Evolutionary conservation across 2,329 filamentous ascomycete species (phyloP).

Genomic region (Fusarium xyrophilum): DNA sequence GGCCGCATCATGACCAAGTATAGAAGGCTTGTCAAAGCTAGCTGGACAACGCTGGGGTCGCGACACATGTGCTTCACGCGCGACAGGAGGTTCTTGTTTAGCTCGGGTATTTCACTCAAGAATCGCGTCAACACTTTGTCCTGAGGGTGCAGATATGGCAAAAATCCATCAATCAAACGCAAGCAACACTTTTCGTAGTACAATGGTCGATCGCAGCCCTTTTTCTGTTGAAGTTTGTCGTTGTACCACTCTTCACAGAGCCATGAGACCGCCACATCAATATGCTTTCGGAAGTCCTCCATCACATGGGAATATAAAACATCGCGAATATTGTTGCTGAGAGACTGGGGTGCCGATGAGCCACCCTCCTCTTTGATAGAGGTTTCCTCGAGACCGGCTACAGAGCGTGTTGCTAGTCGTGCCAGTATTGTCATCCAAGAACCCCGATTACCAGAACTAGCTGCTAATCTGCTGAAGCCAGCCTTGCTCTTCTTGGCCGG

Average conservation of each 20-base stretch:
- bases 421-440: slow-evolving; percentile 91
- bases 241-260: slow-evolving; percentile 98
- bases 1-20: slow-evolving; percentile 74
- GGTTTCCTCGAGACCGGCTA: slow-evolving; percentile 70
- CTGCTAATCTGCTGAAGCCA: slow-evolving; percentile 84
- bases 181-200: slow-evolving; percentile 83
- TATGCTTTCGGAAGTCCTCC: slow-evolving; percentile 88
- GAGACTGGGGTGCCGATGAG: slow-evolving; percentile 49
- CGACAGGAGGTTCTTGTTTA: slow-evolving; percentile 74
- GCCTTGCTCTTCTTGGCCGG: slow-evolving; percentile 67
- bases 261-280: slow-evolving; percentile 92
- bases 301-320: slow-evolving; percentile 84
- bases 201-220: slow-evolving; percentile 56
- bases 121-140: slow-evolving; percentile 92
- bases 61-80: slow-evolving; percentile 73
- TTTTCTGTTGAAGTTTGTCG: slow-evolving; percentile 64
- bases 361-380: slow-evolving; percentile 64
- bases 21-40: slow-evolving; percentile 69
- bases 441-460: slow-evolving; percentile 82
- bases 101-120: slow-evolving; percentile 85
- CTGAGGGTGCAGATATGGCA: slow-evolving; percentile 88
- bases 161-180: slow-evolving; percentile 84
- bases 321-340: slow-evolving; percentile 78
- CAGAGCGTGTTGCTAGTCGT: slow-evolving; percentile 81
- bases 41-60: slow-evolving; percentile 68